phyloP scores from a whole-genome alignment of 2,329 filamentous ascomycete genomes.

The Trichophyton benhamiae region DNA sequence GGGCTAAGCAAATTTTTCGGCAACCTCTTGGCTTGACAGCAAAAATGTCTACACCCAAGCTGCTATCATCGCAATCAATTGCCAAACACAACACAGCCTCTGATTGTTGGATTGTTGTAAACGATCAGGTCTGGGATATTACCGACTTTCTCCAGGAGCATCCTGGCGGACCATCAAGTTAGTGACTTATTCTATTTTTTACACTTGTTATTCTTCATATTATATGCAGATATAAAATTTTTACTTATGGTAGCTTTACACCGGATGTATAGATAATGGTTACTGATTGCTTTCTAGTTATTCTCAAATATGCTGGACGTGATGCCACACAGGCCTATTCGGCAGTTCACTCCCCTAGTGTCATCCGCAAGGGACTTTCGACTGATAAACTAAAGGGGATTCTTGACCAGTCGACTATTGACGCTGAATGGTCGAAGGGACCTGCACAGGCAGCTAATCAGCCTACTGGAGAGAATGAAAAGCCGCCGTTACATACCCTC shows the following conservation, averaged over 20 bases:
- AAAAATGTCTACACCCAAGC: not conserved
- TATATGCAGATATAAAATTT: not conserved
- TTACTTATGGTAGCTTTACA: not conserved
- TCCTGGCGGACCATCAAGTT: constrained; percentile 44
- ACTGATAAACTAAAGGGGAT: constrained; percentile 38
- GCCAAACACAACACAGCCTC: constrained; percentile 34
- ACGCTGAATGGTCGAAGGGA: constrained; percentile 37
- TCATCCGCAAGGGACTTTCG: constrained; percentile 34
- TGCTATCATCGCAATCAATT: constrained; percentile 7
- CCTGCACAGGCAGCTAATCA: constrained; percentile 24
- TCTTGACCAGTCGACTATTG: constrained; percentile 39
- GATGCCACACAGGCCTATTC: constrained; percentile 36
- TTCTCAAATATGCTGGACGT: constrained; percentile 35
- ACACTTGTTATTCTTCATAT: not conserved
- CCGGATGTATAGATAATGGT: not conserved
- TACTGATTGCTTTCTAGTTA: constrained; percentile 22
- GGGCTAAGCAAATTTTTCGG: not conserved
- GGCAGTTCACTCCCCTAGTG: constrained; percentile 36
- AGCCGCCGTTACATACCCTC: constrained; percentile 38
- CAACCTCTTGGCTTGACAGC: not conserved
- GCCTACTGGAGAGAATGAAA: constrained; percentile 17
- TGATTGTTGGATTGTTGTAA: constrained; percentile 56
- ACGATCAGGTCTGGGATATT: constrained; percentile 56
- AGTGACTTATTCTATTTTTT: not conserved
- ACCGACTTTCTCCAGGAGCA: constrained; percentile 54